Percentiles rank a stretch among this genome's conserved stretches.
These are phyloP conservation scores for Hermanozyma aechmeae DNA, from an alignment of 805 yeast species.

Conservation along the genomic window DNA sequence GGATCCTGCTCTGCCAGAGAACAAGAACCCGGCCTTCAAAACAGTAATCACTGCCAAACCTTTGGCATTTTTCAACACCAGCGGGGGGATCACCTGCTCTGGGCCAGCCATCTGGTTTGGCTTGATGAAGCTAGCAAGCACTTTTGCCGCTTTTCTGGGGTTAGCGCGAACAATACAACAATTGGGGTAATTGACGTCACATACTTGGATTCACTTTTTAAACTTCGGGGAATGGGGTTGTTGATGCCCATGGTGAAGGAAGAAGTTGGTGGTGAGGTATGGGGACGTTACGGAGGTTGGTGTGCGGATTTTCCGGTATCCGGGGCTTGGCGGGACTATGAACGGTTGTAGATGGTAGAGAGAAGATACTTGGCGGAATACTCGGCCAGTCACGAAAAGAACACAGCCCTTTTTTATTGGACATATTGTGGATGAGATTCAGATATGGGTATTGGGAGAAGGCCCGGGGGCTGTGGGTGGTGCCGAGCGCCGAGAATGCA, in stretches of 20 bases:
- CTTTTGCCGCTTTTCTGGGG: slow-evolving; percentile 81
- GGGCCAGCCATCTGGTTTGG: slow-evolving; percentile 92
- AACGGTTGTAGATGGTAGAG: too few relatives aligned
- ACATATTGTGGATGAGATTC: too few relatives aligned
- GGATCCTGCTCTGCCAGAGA: slow-evolving; percentile 95
- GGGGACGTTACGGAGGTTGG: too few relatives aligned
- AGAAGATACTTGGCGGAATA: too few relatives aligned
- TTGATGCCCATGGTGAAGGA: slow-evolving; percentile 46
- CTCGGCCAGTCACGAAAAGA: too few relatives aligned
- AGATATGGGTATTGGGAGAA: too few relatives aligned
- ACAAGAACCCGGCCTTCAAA: slow-evolving; percentile 92
- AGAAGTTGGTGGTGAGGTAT: too few relatives aligned
- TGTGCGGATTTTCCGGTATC: too few relatives aligned
- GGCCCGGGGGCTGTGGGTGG: too few relatives aligned
- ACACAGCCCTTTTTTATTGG: too few relatives aligned
- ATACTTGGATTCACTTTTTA: slow-evolving; percentile 77
- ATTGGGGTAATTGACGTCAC: slow-evolving; percentile 19
- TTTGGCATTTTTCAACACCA: slow-evolving; percentile 77
- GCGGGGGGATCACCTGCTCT: slow-evolving; percentile 83
- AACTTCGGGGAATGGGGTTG: slow-evolving; percentile 90
- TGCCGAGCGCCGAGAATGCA: too few relatives aligned
- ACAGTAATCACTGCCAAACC: slow-evolving; percentile 91
- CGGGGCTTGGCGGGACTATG: too few relatives aligned
- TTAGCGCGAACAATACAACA: slow-evolving; percentile 1
- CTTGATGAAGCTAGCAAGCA: slow-evolving; percentile 80